Evolutionary conservation across 2,329 filamentous ascomycete species (phyloP).

Genomic region (Venturia asperata): DNA sequence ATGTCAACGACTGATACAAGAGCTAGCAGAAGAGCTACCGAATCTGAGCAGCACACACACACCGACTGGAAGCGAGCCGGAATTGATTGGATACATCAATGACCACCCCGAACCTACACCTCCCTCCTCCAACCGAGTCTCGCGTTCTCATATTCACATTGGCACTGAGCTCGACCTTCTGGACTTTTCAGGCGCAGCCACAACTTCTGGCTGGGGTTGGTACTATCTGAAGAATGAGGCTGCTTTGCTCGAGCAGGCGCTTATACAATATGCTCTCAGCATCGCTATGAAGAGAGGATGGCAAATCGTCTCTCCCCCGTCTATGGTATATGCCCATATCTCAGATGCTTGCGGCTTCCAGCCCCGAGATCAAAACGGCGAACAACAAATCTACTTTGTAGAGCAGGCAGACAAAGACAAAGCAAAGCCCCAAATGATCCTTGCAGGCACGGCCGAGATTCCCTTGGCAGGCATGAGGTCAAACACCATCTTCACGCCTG

Average conservation of each 20-base stretch:
- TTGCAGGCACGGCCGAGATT: constrained; percentile 90
- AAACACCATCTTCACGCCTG: constrained; percentile 56
- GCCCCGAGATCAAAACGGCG: constrained; percentile 80
- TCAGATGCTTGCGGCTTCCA: constrained; percentile 89
- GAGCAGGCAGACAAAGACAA: constrained; percentile 58
- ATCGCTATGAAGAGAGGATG: constrained; percentile 69
- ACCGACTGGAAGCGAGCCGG: constrained; percentile 60
- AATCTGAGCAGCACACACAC: constrained; percentile 76
- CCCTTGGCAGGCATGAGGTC: constrained; percentile 88
- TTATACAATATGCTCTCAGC: constrained; percentile 76
- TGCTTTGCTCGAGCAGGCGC: constrained; percentile 87
- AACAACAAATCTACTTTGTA: constrained; percentile 85
- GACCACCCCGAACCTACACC: constrained; percentile 41
- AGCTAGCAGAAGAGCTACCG: constrained; percentile 73
- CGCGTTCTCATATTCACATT: constrained; percentile 77
- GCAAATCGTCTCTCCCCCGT: constrained; percentile 75
- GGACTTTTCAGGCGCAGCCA: constrained; percentile 75
- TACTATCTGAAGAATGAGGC: constrained; percentile 93
- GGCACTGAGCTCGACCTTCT: constrained; percentile 84
- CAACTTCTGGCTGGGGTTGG: constrained; percentile 93
- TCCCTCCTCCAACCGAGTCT: constrained; percentile 40
- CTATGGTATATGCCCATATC: constrained; percentile 86
- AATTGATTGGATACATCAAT: constrained; percentile 72
- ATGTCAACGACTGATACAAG: constrained; percentile 37
- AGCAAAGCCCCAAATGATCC: constrained; percentile 58